Percentiles rank a stretch among this genome's conserved stretches.
Evolutionary conservation across 352 stramenopile genomes (phyloP).

Genomic region (Pythium coloratum): DNA sequence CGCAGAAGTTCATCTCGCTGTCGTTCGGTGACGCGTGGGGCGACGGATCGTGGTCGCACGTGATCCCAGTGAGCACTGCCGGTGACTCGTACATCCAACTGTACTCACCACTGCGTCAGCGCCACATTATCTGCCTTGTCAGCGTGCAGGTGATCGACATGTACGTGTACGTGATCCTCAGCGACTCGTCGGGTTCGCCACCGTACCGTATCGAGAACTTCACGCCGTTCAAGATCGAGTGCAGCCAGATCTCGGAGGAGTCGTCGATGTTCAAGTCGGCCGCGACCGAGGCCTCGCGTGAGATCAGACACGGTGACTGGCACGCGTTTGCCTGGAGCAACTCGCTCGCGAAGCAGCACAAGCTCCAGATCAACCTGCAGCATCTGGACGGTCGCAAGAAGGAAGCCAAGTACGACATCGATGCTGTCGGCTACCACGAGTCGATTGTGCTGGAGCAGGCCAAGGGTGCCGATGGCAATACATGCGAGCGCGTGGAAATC

Average conservation of each 20-base stretch:
- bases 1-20: constrained; percentile 81
- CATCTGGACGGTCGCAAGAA: constrained; percentile 56
- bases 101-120: constrained; percentile 71
- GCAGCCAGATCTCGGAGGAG: constrained; percentile 56
- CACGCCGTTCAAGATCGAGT: constrained; percentile 81
- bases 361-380: constrained; percentile 63
- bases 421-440: constrained; percentile 79
- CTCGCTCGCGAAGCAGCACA: constrained; percentile 79
- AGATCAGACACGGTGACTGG: constrained; percentile 69
- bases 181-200: constrained; percentile 72
- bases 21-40: constrained; percentile 72
- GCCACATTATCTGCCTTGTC: constrained; percentile 77
- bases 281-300: constrained; percentile 49
- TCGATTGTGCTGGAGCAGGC: constrained; percentile 58
- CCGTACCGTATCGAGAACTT: constrained; percentile 89
- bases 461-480: constrained; percentile 37
- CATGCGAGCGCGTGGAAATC: constrained; percentile 53
- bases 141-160: constrained; percentile 88
- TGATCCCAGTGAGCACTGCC: constrained; percentile 72
- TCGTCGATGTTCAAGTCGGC: constrained; percentile 52
- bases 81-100: constrained; percentile 82
- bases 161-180: constrained; percentile 88
- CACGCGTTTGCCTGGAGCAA: constrained; percentile 86
- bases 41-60: constrained; percentile 64
- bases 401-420: constrained; percentile 82